Evolutionary conservation across 2,329 filamentous ascomycete species (phyloP), one percentile per base, ranked within the genome.

Genomic region (Fusarium keratoplasticum): DNA sequence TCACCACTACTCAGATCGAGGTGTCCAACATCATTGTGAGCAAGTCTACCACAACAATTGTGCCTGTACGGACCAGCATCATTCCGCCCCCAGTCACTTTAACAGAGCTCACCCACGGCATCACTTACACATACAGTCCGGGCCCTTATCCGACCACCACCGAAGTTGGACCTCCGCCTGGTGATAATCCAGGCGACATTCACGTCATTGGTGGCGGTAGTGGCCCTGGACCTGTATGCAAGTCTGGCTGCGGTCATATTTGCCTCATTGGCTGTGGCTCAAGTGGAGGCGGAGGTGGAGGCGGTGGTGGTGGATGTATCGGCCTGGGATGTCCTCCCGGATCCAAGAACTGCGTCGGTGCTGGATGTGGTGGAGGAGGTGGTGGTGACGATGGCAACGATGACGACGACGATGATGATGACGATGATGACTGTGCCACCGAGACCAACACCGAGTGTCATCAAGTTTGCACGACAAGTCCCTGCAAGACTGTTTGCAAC

Each of bases 401-500:
- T 0, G 35, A 69, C 0, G 57, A 66, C 4, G 67, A 59, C 1
- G 63, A 69, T 4, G 66, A 66, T 1, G 67, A 63, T 0, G 67
- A 69, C 1, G 67, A 70, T 6, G 64, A 70, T 1, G 67, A 64
- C n/a, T 70, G 64, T 4, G 67, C 64, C 31, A 70, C 67, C 14
- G 64, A 68, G 27, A 70, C 67, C 14, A 70, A 70, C 38, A 67
- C 67, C 10, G 64, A 60, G 33, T 70, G 64, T 13, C 67, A 68
- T 36, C 67, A 67, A 22, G 64, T 68, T 25, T 70, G 67, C 9
- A 70, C 64, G 5, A 67, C 59, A 22, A 64, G 36, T 5, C 67
- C 64, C 7, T 70, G 67, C 11, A 60, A 54, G 1, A 70, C 67
- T 0, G 64, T 70, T 1, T 70, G 64, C 60, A 70, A 70, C 27